phyloP scores from a whole-genome alignment of 495 filamentous ascomycete species.

The Trichoderma asperelloides region DNA sequence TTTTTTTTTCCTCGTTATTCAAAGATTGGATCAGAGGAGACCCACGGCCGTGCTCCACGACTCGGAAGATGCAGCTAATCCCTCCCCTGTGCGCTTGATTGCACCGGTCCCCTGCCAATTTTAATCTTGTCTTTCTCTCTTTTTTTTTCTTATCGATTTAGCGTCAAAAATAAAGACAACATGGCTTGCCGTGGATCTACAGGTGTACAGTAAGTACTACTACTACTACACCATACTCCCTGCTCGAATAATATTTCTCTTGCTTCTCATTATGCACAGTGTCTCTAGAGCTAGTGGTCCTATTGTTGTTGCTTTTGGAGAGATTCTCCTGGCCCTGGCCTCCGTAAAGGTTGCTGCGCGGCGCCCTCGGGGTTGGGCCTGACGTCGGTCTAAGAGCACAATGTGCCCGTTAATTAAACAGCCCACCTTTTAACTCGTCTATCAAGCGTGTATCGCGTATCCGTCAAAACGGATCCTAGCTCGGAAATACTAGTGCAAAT shows the following conservation, averaged over 20 bases:
- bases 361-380: not conserved
- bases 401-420: not conserved
- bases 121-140: not conserved
- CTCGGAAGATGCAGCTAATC: not conserved
- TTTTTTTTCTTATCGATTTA: conserved; percentile 1
- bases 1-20: not conserved
- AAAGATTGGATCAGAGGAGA: not conserved
- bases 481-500: not conserved
- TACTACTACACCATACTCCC: not conserved
- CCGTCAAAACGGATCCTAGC: not conserved
- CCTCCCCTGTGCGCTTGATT: not conserved
- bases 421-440: not conserved
- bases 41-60: conserved; percentile 2
- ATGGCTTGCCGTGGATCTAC: not conserved
- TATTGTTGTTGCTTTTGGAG: not conserved
- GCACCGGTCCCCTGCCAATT: not conserved
- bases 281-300: too few species aligned
- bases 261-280: not conserved
- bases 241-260: too few species aligned
- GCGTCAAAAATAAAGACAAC: not conserved
- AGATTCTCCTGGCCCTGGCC: not conserved
- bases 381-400: not conserved
- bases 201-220: not conserved
- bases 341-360: not conserved
- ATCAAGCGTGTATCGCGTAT: conserved; percentile 5